Percentiles rank a stretch among this genome's conserved stretches.
phyloP scores from a whole-genome alignment of 2,329 filamentous ascomycete species.

The Xylaria sp. region DNA sequence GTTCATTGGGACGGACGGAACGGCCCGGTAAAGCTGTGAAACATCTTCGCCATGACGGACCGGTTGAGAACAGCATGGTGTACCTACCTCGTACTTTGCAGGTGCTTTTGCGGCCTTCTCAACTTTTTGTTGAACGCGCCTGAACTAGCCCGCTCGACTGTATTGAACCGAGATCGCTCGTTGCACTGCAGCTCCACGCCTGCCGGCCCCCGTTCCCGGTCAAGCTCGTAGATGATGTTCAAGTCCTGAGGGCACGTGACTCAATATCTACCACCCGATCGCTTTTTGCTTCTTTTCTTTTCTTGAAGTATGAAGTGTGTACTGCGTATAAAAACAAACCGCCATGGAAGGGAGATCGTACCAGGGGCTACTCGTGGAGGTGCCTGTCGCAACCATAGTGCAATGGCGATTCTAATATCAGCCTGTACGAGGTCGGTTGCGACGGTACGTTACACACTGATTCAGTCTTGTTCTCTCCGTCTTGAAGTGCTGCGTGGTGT shows the following conservation, averaged over 20 bases:
- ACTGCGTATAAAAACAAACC: not conserved
- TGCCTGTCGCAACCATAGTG: not conserved
- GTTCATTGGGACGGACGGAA: too few species aligned
- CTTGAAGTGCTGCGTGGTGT: conserved; percentile 5
- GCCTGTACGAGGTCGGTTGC: not conserved
- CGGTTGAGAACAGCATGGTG: not conserved
- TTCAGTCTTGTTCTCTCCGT: not conserved
- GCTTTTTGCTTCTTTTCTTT: not conserved
- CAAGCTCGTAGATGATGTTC: not conserved
- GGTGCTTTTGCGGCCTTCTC: not conserved
- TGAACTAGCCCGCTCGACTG: not conserved
- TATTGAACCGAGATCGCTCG: not conserved
- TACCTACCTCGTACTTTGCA: not conserved
- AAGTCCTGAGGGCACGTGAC: not conserved
- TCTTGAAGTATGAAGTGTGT: too few species aligned
- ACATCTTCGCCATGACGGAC: not conserved
- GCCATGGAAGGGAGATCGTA: not conserved
- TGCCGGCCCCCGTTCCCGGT: not conserved
- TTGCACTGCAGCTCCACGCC: not conserved
- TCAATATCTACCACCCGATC: not conserved
- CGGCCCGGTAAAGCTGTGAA: too few species aligned
- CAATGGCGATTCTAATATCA: not conserved
- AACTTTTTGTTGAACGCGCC: not conserved
- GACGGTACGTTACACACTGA: not conserved
- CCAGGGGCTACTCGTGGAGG: not conserved